Base-by-base conservation (phyloP, 108 stramenopile species). In the Asterionellopsis glacialis region DNA sequence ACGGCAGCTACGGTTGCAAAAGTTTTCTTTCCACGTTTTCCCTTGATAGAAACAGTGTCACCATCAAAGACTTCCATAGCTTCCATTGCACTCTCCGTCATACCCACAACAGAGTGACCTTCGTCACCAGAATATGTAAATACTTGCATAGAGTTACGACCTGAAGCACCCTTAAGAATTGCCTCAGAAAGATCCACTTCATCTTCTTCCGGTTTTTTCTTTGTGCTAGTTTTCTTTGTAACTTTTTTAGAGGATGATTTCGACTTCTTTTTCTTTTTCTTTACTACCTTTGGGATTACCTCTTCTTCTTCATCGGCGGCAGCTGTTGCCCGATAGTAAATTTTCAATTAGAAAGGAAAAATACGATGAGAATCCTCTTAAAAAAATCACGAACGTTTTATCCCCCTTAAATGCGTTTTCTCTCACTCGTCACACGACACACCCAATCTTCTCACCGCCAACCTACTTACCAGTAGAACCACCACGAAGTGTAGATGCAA, bases 11-110 rank as follows among this genome's bases (percentile, higher is more conserved):
- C 87, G 43, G 83, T 85, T 11, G 80, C 91, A 45, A 93, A 58
- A 4, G 91, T 89, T 64, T 75, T 83, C 64, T 73, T 82, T 43
- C 91, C 88, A 25, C 88, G 76, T 57, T 93, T 93, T 24, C 92
- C 92, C 49, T 86, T 84, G 72, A 93, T 86, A 13, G 64, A 78
- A 28, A 93, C 84, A 33, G 88, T 84, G 57, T 93, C 92, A 14
- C 92, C 92, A 50, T 93, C 92, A 65, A 93, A 93, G 21, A 93
- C 63, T 16, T 81, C 88, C 75, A 93, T 77, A 45, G 70, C 62
- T 56, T 79, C 79, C 87, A 93, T 81, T 26, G 87, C 75, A 3
- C 61, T 51, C 57, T 83, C 84, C 15, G 85, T 85, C 70, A 90
- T 79, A 16, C 85, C 88, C 11, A 88, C 86, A 33, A 93, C 82